Percentiles rank a stretch among this genome's conserved stretches.
Conservation (phyloP, 345 rosid genomes). For the Ceriops tagal region DNA sequence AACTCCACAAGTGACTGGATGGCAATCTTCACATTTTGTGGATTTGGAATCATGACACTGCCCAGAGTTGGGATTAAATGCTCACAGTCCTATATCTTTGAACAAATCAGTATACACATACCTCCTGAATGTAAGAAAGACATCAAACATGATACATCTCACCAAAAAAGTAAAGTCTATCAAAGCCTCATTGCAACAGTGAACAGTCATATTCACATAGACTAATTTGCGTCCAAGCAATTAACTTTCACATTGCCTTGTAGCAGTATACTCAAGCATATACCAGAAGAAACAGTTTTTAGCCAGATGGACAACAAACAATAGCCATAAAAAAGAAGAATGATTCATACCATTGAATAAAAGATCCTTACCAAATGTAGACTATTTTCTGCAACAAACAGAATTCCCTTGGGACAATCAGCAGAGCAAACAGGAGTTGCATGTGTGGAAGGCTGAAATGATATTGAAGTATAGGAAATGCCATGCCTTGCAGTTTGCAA, state of each 20-base stretch:
- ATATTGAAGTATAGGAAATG: conserved; percentile 79
- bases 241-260: background rate
- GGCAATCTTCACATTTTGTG: background rate
- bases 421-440: conserved; percentile 85
- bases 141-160: no score
- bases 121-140: no score
- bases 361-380: conserved; percentile 68
- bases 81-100: no score
- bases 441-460: conserved; percentile 95
- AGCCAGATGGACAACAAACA: no score
- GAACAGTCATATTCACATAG: conserved; percentile 4
- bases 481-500: conserved; percentile 90
- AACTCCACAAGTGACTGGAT: background rate
- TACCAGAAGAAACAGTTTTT: no score
- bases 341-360: no score
- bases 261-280: background rate
- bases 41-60: background rate
- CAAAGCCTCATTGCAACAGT: conserved; percentile 3
- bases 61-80: no score
- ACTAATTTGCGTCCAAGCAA: background rate
- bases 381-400: conserved; percentile 92
- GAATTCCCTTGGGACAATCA: conserved; percentile 90
- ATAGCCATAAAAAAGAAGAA: no score
- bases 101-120: background rate
- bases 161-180: no score